phyloP scores from a whole-genome alignment of 2,329 filamentous ascomycete genomes.

The Lachnellula occidentalis region DNA sequence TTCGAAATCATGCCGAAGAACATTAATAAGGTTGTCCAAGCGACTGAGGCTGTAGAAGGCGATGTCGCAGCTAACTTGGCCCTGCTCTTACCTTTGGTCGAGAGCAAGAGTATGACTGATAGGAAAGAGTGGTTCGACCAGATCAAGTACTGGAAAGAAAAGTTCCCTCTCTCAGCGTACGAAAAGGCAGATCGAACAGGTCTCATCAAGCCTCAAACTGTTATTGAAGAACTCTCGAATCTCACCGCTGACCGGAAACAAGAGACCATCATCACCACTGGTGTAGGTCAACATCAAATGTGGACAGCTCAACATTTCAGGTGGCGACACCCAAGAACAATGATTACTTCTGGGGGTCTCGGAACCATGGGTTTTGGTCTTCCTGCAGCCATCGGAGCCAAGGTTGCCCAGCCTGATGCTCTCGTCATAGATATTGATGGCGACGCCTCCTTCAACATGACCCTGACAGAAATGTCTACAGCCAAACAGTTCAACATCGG shows the following conservation, averaged over 20 bases:
- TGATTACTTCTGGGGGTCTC: constrained; percentile 94
- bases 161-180: constrained; percentile 79
- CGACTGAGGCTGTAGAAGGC: constrained; percentile 90
- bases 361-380: constrained; percentile 96
- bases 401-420: constrained; percentile 63
- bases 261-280: constrained; percentile 82
- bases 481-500: constrained; percentile 95
- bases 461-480: constrained; percentile 87
- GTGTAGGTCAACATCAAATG: constrained; percentile 98
- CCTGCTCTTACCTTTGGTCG: constrained; percentile 66
- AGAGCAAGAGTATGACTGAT: constrained; percentile 54
- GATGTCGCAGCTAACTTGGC: constrained; percentile 78
- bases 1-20: constrained; percentile 99
- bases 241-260: constrained; percentile 76
- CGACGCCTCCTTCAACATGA: constrained; percentile 99
- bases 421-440: constrained; percentile 90
- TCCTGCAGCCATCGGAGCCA: constrained; percentile 90
- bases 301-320: constrained; percentile 96
- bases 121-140: constrained; percentile 83
- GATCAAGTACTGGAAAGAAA: constrained; percentile 85
- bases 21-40: constrained; percentile 99
- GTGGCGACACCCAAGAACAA: constrained; percentile 84
- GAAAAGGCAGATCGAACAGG: constrained; percentile 71
- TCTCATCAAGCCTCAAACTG: constrained; percentile 87
- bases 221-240: constrained; percentile 86